Conservation (phyloP, 2,329 filamentous ascomycete species). For the Paraconiothyrium brasiliense region DNA sequence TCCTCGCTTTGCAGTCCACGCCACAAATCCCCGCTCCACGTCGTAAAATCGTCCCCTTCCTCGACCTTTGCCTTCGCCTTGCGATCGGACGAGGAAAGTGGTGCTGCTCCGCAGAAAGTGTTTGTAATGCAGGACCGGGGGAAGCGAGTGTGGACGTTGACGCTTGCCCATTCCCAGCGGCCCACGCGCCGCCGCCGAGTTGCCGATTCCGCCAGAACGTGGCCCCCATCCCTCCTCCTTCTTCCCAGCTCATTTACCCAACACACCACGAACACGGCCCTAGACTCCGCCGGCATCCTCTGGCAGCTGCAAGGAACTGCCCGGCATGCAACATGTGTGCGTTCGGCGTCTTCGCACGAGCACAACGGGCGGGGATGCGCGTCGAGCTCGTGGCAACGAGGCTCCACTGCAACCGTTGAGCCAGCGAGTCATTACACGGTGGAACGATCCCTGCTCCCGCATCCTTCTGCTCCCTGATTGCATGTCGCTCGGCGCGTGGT, state of each 20-base stretch:
- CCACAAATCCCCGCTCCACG: too few relatives aligned
- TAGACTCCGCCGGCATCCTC: background rate
- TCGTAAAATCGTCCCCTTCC: background rate
- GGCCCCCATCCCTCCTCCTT: background rate
- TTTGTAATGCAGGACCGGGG: background rate
- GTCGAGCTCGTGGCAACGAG: background rate
- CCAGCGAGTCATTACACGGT: conserved; percentile 10
- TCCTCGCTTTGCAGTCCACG: background rate
- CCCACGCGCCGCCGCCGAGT: background rate
- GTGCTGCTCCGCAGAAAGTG: background rate
- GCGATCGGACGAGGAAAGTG: too few relatives aligned
- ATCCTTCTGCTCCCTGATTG: background rate
- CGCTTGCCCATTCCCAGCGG: background rate
- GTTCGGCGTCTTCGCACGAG: background rate
- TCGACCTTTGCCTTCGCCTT: background rate
- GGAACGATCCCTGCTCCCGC: conserved; percentile 7
- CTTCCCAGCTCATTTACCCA: background rate
- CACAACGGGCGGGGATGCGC: background rate
- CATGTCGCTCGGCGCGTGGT: conserved; percentile 9
- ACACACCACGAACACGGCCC: background rate
- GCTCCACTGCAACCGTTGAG: conserved; percentile 4
- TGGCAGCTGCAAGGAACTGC: background rate
- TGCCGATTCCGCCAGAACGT: background rate
- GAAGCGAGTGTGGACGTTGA: background rate
- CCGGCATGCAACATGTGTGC: background rate